Evolutionary conservation across 75 land plant genomes (phyloP), one percentile per base, ranked within the genome.

Genomic region (Larix kaempferi): DNA sequence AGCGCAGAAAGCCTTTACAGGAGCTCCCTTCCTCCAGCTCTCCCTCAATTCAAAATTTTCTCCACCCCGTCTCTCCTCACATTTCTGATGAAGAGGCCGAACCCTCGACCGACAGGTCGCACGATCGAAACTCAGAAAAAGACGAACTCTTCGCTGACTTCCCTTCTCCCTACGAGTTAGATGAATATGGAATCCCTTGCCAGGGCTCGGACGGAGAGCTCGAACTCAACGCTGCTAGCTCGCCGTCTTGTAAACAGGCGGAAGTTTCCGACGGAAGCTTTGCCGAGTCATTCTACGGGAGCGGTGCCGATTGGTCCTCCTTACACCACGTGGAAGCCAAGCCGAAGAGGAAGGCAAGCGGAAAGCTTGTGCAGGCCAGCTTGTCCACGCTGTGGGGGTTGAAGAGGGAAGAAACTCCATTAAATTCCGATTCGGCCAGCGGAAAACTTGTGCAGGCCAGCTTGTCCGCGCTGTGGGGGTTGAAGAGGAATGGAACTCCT

Each of bases 301-400:
- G 72, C 72, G 72, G 52, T 7, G 72, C 72, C n/a, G 72, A 67
- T 17, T 67, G 72, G 72, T 27, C 72, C 21, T 39, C 72, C 52
- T 44, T 67, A 3, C 6, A 5, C 21, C 49, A 67, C 44, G n/a
- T n/a, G n/a, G 22, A 33, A 27, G 39, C 19, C 15, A 37, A 67
- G 39, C 37, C 17, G 2, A 67, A 67, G 5, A 1, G 44, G 16
- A 41, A 39, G 72, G 72, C 11, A 44, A 67, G 39, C 7, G 39
- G 22, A 19, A 33, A 67, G 33, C 72, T 67, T 37, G 72, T 67
- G 37, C 72, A 67, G 12, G 44, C 72, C 13, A 67, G 33, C 21
- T 67, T 39, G 72, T 41, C 44, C 5, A 6, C 5, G 23, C 19
- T 67, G 52, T 67, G 72, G 72, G 72, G 72, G 21, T 21, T 67